A percentile compares a stretch with the other conserved stretches of the same genome.
phyloP scores from a whole-genome alignment of 2,329 filamentous ascomycete genomes.

The Sporothrix protearum region DNA sequence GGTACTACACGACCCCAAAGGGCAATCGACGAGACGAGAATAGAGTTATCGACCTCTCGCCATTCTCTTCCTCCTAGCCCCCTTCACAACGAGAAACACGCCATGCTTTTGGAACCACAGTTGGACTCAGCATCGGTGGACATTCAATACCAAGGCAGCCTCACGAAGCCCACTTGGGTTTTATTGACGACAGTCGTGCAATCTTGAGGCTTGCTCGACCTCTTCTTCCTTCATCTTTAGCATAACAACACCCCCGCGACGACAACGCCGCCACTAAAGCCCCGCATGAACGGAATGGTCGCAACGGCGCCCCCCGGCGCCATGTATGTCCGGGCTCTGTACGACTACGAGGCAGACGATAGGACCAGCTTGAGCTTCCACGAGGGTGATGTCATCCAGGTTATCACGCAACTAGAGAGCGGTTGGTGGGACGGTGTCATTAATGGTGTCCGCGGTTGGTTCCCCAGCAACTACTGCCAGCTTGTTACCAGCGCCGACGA shows the following conservation, averaged over 20 bases:
- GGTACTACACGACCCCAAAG: neutral
- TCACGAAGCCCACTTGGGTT: constrained; percentile 5
- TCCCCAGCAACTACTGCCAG: constrained; percentile 97
- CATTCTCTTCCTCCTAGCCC: neutral
- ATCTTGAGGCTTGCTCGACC: neutral
- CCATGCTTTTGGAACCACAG: constrained; percentile 54
- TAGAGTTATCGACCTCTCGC: neutral
- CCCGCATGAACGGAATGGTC: constrained; percentile 58
- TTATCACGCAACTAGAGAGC: constrained; percentile 95
- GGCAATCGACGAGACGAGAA: neutral
- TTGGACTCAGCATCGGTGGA: constrained; percentile 44
- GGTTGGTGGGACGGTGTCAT: constrained; percentile 99
- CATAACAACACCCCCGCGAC: neutral
- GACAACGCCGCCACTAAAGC: neutral
- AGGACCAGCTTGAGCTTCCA: constrained; percentile 95
- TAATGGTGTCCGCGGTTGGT: constrained; percentile 95
- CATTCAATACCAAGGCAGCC: constrained; percentile 12
- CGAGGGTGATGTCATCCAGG: constrained; percentile 95
- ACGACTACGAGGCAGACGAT: constrained; percentile 97
- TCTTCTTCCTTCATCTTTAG: neutral
- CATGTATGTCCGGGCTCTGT: constrained; percentile 91
- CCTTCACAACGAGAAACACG: constrained; percentile 35
- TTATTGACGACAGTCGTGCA: neutral
- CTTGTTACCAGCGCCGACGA: constrained; percentile 76
- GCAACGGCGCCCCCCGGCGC: constrained; percentile 59